These are phyloP conservation scores for Ajuga chamaepitys DNA, from an alignment of 257 asterid species.

Conservation along the genomic window DNA sequence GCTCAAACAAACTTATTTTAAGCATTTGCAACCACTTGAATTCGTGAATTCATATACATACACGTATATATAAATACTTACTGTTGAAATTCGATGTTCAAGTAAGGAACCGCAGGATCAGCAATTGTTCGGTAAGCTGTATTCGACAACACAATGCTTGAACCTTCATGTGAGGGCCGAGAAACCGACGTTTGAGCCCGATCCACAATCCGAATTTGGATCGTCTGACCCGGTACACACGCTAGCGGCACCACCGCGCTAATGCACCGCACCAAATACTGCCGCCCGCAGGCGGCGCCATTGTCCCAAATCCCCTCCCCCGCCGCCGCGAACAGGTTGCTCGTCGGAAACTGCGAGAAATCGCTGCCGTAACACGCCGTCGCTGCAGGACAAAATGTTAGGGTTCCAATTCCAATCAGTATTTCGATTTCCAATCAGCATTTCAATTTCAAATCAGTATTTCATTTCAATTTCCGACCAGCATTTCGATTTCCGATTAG, in stretches of 20 bases:
- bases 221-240: constrained; percentile 37
- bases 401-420: background rate
- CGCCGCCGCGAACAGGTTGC: constrained; percentile 64
- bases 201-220: constrained; percentile 56
- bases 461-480: too few species aligned
- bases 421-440: background rate
- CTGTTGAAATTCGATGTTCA: constrained; percentile 59
- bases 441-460: too few species aligned
- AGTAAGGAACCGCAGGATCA: constrained; percentile 12
- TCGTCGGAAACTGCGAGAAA: constrained; percentile 51
- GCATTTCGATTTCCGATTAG: background rate
- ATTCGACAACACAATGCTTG: constrained; percentile 46
- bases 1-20: too few species aligned
- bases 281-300: constrained; percentile 82
- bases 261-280: constrained; percentile 61
- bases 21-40: too few species aligned
- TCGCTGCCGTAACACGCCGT: constrained; percentile 66
- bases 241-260: constrained; percentile 30
- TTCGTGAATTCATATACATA: background rate
- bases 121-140: constrained; percentile 45
- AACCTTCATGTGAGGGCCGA: constrained; percentile 27
- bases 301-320: constrained; percentile 82
- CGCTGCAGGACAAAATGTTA: constrained; percentile 26
- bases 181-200: constrained; percentile 52
- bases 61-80: constrained; percentile 20